phyloP scores from a whole-genome alignment of 2,329 filamentous ascomycete genomes.

The Byssoonygena ceratinophila region DNA sequence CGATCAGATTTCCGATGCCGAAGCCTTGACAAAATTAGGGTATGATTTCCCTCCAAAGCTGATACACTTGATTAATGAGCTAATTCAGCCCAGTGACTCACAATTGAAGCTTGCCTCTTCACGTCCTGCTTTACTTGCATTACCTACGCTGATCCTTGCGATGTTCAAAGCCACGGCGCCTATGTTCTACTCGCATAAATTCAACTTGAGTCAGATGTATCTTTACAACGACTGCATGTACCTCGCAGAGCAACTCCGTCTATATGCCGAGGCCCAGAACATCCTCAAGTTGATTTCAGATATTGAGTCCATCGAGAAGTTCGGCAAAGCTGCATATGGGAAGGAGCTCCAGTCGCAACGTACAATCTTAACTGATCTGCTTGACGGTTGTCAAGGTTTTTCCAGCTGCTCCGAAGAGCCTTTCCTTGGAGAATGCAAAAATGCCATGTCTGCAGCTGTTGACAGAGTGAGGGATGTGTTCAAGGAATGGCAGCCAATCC shows the following conservation, averaged over 20 bases:
- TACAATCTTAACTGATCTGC: conserved; percentile 51
- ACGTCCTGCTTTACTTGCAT: conserved; percentile 34
- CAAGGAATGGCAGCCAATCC: conserved; percentile 46
- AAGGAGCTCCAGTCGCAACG: conserved; percentile 56
- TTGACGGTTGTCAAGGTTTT: conserved; percentile 55
- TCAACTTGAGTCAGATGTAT: conserved; percentile 49
- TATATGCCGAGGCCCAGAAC: conserved; percentile 39
- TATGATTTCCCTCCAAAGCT: conserved; percentile 20
- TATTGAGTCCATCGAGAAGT: conserved; percentile 46
- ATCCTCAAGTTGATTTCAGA: conserved; percentile 45
- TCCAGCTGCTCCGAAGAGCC: conserved; percentile 48
- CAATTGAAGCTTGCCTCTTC: conserved; percentile 33
- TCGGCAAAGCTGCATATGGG: conserved; percentile 51
- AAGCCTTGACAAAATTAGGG: conserved; percentile 29
- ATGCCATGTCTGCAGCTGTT: conserved; percentile 48
- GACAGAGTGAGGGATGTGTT: conserved; percentile 49
- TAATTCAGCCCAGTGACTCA: conserved; percentile 20
- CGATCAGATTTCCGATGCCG: conserved; percentile 35
- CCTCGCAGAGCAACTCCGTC: conserved; percentile 45
- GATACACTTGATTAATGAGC: not conserved
- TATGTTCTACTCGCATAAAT: conserved; percentile 36
- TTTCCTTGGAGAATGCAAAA: conserved; percentile 50
- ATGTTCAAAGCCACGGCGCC: conserved; percentile 43
- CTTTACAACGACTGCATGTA: conserved; percentile 55
- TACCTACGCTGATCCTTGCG: conserved; percentile 40